Evolutionary conservation across 2,329 filamentous ascomycete genomes (phyloP).

Genomic region (Chrysosporium queenslandicum): DNA sequence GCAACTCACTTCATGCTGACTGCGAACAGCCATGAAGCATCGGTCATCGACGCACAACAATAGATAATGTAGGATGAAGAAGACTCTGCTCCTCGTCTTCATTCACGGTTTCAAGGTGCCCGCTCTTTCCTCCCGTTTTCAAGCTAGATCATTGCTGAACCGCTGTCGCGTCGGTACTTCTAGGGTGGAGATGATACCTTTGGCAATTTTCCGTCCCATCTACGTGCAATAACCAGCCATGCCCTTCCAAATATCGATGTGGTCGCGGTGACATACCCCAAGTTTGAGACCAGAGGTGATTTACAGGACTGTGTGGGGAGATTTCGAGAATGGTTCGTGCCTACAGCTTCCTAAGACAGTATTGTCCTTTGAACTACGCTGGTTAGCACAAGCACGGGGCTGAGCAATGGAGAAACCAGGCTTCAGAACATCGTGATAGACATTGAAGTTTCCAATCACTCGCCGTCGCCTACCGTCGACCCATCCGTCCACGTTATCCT

Average conservation of each 20-base stretch:
- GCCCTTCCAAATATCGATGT: constrained; percentile 37
- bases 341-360: background rate
- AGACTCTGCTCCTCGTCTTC: constrained; percentile 39
- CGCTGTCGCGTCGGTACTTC: background rate
- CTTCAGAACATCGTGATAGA: constrained; percentile 89
- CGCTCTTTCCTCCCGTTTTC: background rate
- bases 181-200: constrained; percentile 44
- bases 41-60: background rate
- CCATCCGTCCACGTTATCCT: constrained; percentile 74
- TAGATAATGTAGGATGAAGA: constrained; percentile 30
- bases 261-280: constrained; percentile 37
- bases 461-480: constrained; percentile 73
- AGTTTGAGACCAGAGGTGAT: constrained; percentile 42
- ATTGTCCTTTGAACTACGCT: background rate
- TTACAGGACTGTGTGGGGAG: constrained; percentile 37
- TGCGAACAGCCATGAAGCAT: background rate
- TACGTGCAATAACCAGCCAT: constrained; percentile 34
- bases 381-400: background rate
- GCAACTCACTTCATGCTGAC: no score
- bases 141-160: no score
- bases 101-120: constrained; percentile 42
- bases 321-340: constrained; percentile 40
- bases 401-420: constrained; percentile 40
- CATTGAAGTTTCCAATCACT: constrained; percentile 71
- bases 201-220: constrained; percentile 37